Evolutionary conservation across 495 filamentous ascomycete species (phyloP), one percentile per base, ranked within the genome.

Genomic region (Hypoxylon perforatum): DNA sequence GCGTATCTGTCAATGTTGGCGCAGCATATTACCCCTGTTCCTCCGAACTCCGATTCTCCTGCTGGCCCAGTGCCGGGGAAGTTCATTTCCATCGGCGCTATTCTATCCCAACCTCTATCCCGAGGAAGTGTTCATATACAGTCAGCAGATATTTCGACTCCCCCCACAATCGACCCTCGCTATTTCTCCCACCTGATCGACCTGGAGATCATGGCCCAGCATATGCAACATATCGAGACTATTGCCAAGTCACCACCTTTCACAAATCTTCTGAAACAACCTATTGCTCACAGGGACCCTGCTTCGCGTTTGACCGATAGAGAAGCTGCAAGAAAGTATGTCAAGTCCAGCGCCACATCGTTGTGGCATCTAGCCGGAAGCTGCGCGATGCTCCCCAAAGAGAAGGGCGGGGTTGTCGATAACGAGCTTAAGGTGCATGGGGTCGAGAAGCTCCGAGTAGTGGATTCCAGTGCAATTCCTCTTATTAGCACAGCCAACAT

Each of bases 281-380:
- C 39, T 8, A 17, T 42, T n/a, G 39, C 18, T 15, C 39, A 42
- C 39, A 1, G 15, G 2, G 39, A 42, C 8, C 39, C 39, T 4
- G 12, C 8, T 17, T 42, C 39, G 39, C 17, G 18, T 8, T n/a
- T 42, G 1, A 42, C 39, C 8, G 52, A 61, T 25, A 62, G 69
- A 42, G 65, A 65, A 42, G 15, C 39, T 1, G 39, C 39, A 3
- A 56, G 55, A 12, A 74, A 56, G 36, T 63, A 67, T 35, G n/a
- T 42, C 11, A 46, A 62, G n/a, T 69, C 41, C 14, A 42, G n/a
- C 0, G 59, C 59, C 7, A 18, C 45, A 7, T 58, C 51, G 18
- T 65, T 75, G 36, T 76, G 51, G 30, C 77, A 80, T 35, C 69
- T 71, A 1, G 42, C 66, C 10, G 81, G 81, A 25, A 84, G 83